Evolutionary conservation across 2,329 filamentous ascomycete genomes (phyloP).

Genomic region (Diplodia scrobiculata): DNA sequence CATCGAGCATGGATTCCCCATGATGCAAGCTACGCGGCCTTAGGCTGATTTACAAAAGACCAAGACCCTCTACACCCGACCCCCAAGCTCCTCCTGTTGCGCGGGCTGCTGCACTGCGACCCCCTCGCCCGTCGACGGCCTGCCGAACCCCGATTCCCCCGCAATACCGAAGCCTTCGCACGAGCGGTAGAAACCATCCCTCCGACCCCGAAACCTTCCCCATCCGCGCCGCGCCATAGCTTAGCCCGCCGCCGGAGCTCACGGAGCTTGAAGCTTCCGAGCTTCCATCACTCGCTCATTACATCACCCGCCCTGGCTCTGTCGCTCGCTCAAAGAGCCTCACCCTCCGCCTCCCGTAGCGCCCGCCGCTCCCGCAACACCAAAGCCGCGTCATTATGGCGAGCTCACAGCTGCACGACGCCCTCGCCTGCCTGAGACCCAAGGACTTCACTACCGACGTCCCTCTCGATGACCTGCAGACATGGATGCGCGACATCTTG

Average conservation of each 20-base stretch:
- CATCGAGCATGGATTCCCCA: slow-evolving; percentile 13
- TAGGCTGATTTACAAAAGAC: slow-evolving; percentile 22
- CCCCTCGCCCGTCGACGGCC: background rate
- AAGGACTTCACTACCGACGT: slow-evolving; percentile 49
- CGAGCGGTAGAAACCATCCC: slow-evolving; percentile 13
- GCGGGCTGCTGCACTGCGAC: background rate
- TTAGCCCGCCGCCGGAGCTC: slow-evolving; percentile 6
- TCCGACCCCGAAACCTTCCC: slow-evolving; percentile 8
- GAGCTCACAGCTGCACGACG: slow-evolving; percentile 46
- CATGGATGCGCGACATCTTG: slow-evolving; percentile 48
- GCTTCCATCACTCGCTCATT: background rate
- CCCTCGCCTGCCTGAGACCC: slow-evolving; percentile 49
- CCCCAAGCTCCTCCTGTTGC: background rate
- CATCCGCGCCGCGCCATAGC: slow-evolving; percentile 8
- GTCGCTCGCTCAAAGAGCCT: slow-evolving; percentile 2
- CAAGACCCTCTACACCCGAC: slow-evolving; percentile 2
- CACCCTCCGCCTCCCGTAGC: background rate
- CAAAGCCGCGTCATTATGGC: slow-evolving; percentile 15
- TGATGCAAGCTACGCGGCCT: slow-evolving; percentile 19
- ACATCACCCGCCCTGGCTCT: background rate
- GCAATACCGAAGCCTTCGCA: slow-evolving; percentile 15
- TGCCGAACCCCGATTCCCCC: background rate
- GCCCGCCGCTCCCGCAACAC: background rate
- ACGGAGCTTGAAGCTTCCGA: slow-evolving; percentile 23
- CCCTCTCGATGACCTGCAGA: slow-evolving; percentile 46